phyloP scores from a whole-genome alignment of 192 early-diverging fungal species.

The Podila epicladia region DNA sequence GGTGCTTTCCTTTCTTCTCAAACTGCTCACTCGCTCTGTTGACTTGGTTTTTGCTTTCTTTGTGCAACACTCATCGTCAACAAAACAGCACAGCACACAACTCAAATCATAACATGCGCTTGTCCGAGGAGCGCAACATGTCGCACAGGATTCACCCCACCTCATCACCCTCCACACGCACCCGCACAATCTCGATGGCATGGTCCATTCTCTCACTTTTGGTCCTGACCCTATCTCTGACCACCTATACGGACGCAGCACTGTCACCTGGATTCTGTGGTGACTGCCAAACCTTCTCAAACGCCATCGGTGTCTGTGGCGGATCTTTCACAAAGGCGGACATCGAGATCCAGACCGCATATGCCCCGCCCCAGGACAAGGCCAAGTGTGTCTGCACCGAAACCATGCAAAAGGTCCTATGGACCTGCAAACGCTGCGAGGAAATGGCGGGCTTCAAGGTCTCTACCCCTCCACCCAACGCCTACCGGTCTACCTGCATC shows the following conservation, averaged over 20 bases:
- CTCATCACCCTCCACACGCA: background rate
- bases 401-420: conserved; percentile 34
- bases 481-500: conserved; percentile 18
- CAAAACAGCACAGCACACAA: background rate
- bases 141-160: background rate
- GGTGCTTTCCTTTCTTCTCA: background rate
- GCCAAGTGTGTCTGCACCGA: conserved; percentile 34
- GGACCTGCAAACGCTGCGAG: conserved; percentile 41
- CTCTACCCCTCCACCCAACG: conserved; percentile 11
- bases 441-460: conserved; percentile 3
- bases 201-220: conserved; percentile 7
- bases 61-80: conserved; percentile 1
- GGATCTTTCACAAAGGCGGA: conserved; percentile 24
- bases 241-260: conserved; percentile 14
- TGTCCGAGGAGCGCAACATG: background rate
- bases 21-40: background rate
- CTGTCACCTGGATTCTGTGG: conserved; percentile 29
- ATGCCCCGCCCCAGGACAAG: conserved; percentile 13
- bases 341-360: conserved; percentile 26
- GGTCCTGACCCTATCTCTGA: conserved; percentile 14
- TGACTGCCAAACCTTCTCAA: conserved; percentile 44
- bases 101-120: background rate
- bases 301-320: conserved; percentile 35
- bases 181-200: background rate
- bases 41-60: background rate